Percentiles rank a stretch among this genome's conserved stretches.
Conservation (phyloP, 1,284 basidiomycete genomes). For the Meira miltonrushii region DNA sequence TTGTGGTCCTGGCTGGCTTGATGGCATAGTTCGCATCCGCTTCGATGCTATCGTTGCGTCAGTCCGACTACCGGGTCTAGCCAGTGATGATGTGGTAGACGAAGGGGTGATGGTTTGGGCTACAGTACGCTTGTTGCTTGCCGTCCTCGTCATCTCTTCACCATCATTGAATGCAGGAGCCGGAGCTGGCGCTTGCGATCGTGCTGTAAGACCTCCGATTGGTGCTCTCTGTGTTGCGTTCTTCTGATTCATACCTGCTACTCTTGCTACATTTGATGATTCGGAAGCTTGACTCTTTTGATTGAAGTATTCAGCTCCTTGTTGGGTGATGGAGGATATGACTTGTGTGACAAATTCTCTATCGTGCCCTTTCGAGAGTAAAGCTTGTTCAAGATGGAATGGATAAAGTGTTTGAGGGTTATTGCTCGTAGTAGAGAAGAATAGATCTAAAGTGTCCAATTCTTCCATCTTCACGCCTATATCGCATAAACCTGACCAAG, state of each 20-base stretch:
- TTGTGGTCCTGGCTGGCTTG: not conserved
- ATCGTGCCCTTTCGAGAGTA: not conserved
- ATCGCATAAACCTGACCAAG: constrained; percentile 42
- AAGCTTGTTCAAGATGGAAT: not conserved
- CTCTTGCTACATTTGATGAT: no score
- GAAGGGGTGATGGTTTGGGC: no score
- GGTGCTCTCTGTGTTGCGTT: no score
- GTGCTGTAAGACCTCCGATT: no score
- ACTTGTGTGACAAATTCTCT: not conserved
- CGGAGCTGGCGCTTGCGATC: no score
- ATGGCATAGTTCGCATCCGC: not conserved
- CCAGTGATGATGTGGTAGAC: no score
- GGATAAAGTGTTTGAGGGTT: not conserved
- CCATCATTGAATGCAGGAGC: no score
- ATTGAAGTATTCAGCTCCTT: not conserved
- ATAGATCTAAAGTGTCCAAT: not conserved
- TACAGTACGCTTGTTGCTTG: no score
- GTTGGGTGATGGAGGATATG: not conserved
- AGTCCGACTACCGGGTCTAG: no score
- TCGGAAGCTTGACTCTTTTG: not conserved
- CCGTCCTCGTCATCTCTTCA: no score
- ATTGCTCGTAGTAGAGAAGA: not conserved
- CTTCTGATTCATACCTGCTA: no score
- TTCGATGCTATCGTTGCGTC: not conserved
- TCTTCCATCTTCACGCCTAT: constrained; percentile 18